phyloP scores from a whole-genome alignment of 2,329 filamentous ascomycete genomes.

The Phoma sp. region DNA sequence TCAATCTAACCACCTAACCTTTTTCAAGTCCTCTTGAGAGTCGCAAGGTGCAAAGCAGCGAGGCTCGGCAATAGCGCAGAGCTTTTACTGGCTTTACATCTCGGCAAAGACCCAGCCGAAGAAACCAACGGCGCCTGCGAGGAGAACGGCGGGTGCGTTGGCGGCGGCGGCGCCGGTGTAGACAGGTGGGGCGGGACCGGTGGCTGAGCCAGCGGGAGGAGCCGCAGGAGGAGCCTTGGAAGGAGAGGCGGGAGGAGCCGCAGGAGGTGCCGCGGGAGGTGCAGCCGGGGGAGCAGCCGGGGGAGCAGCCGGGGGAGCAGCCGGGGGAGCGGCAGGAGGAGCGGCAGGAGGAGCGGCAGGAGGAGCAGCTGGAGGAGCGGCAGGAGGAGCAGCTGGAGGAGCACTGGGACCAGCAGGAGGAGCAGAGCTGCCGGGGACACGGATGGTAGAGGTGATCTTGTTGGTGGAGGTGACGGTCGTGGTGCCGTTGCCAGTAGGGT shows the following conservation, averaged over 20 bases:
- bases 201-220: background rate
- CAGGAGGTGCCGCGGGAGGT: background rate
- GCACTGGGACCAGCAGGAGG: background rate
- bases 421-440: background rate
- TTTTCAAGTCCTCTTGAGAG: no score
- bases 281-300: background rate
- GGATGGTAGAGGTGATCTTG: conserved; percentile 7
- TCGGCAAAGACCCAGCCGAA: conserved; percentile 17
- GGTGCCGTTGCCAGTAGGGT: conserved; percentile 6
- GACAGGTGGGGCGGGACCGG: background rate
- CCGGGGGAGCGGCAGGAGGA: background rate
- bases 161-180: conserved; percentile 16
- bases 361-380: background rate
- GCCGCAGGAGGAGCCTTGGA: background rate
- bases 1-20: no score
- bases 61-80: background rate
- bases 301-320: background rate
- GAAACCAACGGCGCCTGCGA: conserved; percentile 14
- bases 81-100: conserved; percentile 8
- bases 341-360: background rate
- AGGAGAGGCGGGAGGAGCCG: background rate
- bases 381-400: background rate
- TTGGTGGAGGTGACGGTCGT: conserved; percentile 8
- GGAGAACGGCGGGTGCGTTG: conserved; percentile 4
- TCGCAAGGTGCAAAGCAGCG: no score